Evolutionary conservation across 331 rosid species (phyloP).

Genomic region (Telfairia occidentalis): DNA sequence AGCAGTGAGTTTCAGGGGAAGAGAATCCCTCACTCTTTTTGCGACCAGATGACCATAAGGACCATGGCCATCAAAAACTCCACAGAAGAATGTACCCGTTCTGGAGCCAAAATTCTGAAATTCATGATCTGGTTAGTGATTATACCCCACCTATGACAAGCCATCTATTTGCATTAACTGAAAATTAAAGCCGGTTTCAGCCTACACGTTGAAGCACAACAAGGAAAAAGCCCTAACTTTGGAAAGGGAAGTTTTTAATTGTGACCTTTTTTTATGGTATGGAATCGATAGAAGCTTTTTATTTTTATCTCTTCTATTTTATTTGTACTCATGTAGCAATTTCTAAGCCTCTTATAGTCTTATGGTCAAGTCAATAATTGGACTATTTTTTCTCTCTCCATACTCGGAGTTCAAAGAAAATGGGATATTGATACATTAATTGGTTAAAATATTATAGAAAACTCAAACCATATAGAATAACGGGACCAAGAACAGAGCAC

Average conservation of each 20-base stretch:
- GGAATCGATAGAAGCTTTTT: not conserved
- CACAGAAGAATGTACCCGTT: constrained; percentile 64
- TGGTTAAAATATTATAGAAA: not conserved
- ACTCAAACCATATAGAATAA: not conserved
- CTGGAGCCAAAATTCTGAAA: constrained; percentile 79
- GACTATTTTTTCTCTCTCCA: not conserved
- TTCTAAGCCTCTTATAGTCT: not conserved
- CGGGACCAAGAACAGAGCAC: not conserved
- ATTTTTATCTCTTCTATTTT: not conserved
- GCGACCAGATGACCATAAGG: not conserved
- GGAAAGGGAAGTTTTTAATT: not conserved
- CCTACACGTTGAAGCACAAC: not conserved
- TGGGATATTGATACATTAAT: not conserved
- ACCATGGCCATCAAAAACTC: constrained; percentile 71
- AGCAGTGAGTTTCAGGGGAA: constrained; percentile 65
- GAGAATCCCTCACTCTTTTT: constrained; percentile 3
- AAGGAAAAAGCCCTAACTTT: not conserved
- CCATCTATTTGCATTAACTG: not conserved
- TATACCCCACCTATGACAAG: not conserved
- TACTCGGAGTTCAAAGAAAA: not conserved
- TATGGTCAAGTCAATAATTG: not conserved
- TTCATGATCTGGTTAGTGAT: not conserved
- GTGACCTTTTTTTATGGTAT: not conserved
- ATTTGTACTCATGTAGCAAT: not conserved
- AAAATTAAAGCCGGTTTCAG: constrained; percentile 12